Base-by-base conservation (phyloP, 805 yeast species). In the Pichia thaimueangensis region DNA sequence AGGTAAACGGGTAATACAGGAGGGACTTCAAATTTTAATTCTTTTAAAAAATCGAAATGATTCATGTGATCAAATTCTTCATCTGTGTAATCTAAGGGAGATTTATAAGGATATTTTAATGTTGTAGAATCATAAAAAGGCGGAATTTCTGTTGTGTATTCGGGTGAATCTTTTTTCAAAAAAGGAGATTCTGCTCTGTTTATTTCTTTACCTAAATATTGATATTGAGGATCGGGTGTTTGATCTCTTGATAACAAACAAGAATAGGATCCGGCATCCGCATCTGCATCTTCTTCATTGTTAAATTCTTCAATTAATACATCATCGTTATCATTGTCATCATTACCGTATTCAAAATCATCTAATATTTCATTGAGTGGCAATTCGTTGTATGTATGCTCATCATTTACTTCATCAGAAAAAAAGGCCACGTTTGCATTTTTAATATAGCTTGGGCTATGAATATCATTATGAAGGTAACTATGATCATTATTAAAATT, bases 1-100 rank as follows among this genome's bases (percentile, higher is more conserved):
- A 66, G 47, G 45, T 66, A 63, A 7, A 67, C 67, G 0, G 71
- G 71, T 22, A 66, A 46, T 22, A 58, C 45, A 5, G 69, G 70
- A 1, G 71, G 71, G 27, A 55, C 58, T 19, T 51, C 48, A 37
- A 62, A 56, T 25, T 55, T 45, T 13, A 64, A 42, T 3, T 53
- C 46, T 29, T 53, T 50, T 12, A 65, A 50, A 45, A 63, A 63
- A n/a, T 62, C 60, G 39, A 60, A 55, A 39, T 63, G 64, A 43
- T 64, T 62, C 52, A 59, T 47, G 22, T 48, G 47, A 13, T 53
- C 62, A 34, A 60, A 60, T 31, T 62, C 67, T 19, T 54, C 58
- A 45, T 64, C 68, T 12, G 60, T 49, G 30, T 59, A 60, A 36
- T 62, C 66, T 25, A 59, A 54, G 4, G 66, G 65, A 1, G 64